Base-by-base conservation (phyloP, 2,329 filamentous ascomycete genomes). In the Ceratocystis destructans region DNA sequence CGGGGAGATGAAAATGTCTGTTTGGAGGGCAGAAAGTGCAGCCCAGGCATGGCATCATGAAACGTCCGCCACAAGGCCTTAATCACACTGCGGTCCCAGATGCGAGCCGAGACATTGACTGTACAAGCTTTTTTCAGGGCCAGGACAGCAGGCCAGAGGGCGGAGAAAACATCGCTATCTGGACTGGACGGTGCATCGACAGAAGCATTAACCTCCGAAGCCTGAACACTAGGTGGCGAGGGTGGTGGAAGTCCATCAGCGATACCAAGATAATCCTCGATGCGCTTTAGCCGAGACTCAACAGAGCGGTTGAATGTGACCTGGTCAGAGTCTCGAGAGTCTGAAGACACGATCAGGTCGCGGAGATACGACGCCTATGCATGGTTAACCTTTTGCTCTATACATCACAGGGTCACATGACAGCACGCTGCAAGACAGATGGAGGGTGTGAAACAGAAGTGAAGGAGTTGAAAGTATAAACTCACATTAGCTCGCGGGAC, bases 1-100 rank as follows among this genome's bases (percentile, higher is more conserved):
- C 73, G 74, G 0, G 78, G 78, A 0, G 74, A 73, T 0, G 77
- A 78, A 37, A 78, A 79, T 0, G 72, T 76, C 69, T 77, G 75
- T 41, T 76, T 78, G 22, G 73, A 74, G 0, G 78, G 77, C 10
- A 79, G 72, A 62, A 79, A 79, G 68, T 79, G 78, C 2, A 79
- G 69, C 0, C 76, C 76, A 0, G 76, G 77, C 74, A 78, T 78
- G 44, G 74, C 76, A 41, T 77, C 75, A 66, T 79, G 75, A 62
- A 79, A 79, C 3, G 72, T 73, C 12, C 72, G 70, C 75, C 74
- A 77, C 1, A 77, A 69, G 6, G 74, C 71, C 48, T 73, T 72
- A 41, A 76, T 73, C 12, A 73, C 71, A 5, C 67, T 59, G 12
- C 70, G 72, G n/a, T 72, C 71, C 74, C 75, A 77, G 12, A 76